Evolutionary conservation across 352 stramenopile genomes (phyloP).

Genomic region (Globisporangium polare): DNA sequence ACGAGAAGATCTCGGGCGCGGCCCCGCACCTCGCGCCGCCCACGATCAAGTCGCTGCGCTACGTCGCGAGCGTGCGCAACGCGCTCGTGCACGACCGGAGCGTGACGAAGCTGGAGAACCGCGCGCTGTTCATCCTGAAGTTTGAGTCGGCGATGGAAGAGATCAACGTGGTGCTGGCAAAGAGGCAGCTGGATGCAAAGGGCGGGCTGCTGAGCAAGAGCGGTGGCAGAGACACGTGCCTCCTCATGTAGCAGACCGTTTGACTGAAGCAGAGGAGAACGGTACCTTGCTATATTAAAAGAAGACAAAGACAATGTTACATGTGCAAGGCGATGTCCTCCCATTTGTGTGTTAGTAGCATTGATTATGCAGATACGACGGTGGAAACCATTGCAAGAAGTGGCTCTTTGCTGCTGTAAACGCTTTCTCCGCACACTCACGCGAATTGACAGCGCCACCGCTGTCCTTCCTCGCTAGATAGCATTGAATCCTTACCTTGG

Average conservation of each 20-base stretch:
- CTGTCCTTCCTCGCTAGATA: neutral
- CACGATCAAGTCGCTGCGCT: constrained; percentile 67
- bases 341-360: too few species aligned
- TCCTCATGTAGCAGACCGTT: constrained; percentile 6
- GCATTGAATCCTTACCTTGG: neutral
- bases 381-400: too few species aligned
- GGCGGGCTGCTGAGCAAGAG: neutral
- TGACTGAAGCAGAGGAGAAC: neutral
- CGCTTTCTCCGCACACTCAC: neutral
- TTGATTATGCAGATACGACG: too few species aligned
- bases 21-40: constrained; percentile 34
- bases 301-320: too few species aligned
- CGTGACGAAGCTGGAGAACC: constrained; percentile 54
- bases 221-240: neutral
- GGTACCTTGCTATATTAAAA: too few species aligned
- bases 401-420: too few species aligned
- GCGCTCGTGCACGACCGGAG: constrained; percentile 73
- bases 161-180: constrained; percentile 53
- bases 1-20: constrained; percentile 65
- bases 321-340: too few species aligned
- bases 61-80: constrained; percentile 79
- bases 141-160: constrained; percentile 60
- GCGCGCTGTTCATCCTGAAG: constrained; percentile 54
- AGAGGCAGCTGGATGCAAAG: constrained; percentile 37
- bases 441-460: neutral